phyloP scores from a whole-genome alignment of 2,329 filamentous ascomycete genomes.

The Alternaria brassicae region DNA sequence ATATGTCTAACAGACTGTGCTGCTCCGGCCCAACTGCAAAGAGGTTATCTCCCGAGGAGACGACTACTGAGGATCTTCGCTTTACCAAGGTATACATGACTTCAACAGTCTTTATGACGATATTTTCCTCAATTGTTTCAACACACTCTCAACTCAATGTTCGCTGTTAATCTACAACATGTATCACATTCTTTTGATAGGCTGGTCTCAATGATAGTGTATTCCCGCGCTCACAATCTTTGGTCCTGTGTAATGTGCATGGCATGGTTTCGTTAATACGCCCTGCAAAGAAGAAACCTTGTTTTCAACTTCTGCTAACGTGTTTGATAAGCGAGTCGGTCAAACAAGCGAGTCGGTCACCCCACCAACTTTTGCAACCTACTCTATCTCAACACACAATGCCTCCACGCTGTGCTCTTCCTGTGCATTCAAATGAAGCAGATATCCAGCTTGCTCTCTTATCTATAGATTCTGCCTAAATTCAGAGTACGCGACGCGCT shows the following conservation, averaged over 20 bases:
- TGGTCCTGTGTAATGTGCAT: background rate
- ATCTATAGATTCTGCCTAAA: no score
- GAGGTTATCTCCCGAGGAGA: constrained; percentile 86
- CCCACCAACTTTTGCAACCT: no score
- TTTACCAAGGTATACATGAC: background rate
- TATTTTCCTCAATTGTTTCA: constrained; percentile 11
- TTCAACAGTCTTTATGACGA: constrained; percentile 25
- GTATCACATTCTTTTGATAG: background rate
- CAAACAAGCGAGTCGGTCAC: no score
- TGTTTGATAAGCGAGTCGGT: no score
- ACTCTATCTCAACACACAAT: no score
- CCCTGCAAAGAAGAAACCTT: background rate
- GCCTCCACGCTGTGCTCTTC: no score
- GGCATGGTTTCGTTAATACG: background rate
- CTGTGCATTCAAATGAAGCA: no score
- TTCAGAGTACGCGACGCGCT: no score
- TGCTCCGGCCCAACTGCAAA: constrained; percentile 64
- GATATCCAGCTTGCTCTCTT: no score
- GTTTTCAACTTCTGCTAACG: no score
- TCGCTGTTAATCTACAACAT: background rate
- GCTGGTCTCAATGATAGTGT: background rate
- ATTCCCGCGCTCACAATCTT: background rate
- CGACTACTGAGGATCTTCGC: constrained; percentile 67
- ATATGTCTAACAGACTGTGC: constrained; percentile 36
- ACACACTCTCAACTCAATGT: background rate